These are phyloP conservation scores for Solanum hybrid DNA, from an alignment of 305 asterid genomes.

Conservation along the genomic window DNA sequence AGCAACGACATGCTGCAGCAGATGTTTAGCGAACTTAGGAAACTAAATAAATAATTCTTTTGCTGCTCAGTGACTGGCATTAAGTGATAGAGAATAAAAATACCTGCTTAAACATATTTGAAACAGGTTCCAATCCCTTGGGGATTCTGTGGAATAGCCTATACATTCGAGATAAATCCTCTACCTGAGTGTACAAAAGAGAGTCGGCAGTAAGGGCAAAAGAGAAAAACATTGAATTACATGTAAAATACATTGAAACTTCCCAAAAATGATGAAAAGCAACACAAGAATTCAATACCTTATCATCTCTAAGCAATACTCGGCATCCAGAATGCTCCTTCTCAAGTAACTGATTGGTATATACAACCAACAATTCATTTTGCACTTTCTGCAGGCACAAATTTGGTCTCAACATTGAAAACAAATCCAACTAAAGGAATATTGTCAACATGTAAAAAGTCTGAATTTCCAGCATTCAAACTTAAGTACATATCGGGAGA, in stretches of 20 bases:
- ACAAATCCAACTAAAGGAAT: not conserved
- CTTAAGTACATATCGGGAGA: not conserved
- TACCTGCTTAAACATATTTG: conserved; percentile 38
- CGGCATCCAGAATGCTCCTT: conserved; percentile 46
- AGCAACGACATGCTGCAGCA: conserved; percentile 32
- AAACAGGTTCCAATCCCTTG: conserved; percentile 28
- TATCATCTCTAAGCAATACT: conserved; percentile 42
- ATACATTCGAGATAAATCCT: conserved; percentile 46
- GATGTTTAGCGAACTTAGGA: not conserved
- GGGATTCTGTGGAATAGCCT: conserved; percentile 34
- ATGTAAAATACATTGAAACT: not conserved
- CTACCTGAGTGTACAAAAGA: conserved; percentile 22
- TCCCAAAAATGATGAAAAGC: not conserved
- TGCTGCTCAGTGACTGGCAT: not conserved
- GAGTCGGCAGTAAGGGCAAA: conserved; percentile 3
- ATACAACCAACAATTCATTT: conserved; percentile 25
- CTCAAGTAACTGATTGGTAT: conserved; percentile 32
- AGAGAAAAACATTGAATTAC: not conserved
- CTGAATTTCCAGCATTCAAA: not conserved
- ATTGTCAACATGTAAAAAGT: not conserved
- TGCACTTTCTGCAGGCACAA: conserved; percentile 28
- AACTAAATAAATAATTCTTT: not conserved
- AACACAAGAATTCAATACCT: conserved; percentile 18
- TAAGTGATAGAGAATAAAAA: not conserved
- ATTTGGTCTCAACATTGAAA: not conserved